Evolutionary conservation across 2,329 filamentous ascomycete species (phyloP), one percentile per base, ranked within the genome.

Genomic region (Penicillium sp.): DNA sequence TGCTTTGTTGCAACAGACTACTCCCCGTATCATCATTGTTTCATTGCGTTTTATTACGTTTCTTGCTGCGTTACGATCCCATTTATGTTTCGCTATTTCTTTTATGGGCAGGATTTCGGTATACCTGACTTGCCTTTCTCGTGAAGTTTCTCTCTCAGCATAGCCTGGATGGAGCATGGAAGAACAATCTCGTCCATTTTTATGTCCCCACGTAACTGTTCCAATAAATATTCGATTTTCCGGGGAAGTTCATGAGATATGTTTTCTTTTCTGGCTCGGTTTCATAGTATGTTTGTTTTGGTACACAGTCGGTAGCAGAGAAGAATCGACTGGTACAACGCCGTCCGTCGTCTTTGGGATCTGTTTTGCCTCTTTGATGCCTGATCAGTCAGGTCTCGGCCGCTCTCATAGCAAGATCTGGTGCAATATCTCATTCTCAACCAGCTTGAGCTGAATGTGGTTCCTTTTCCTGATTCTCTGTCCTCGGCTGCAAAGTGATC

Each of bases 161-260:
- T 66, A 62, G 59, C 60, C 57, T 61, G 63, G 64, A 62, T 61
- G 63, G 64, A 62, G 61, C 60, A 61, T 55, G 57, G 63, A 66
- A 64, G 61, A 65, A 57, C 55, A 54, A 60, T 56, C 46, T 58
- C 52, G 52, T 57, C 52, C 43, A 49, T 54, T 49, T 41, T 43
- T 41, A 40, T 51, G 22, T 30, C 40, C 42, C 39, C 37, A 42
- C 41, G 52, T 50, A 46, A 50, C 36, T 49, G 40, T 53, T 38
- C 53, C 46, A 49, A 42, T 50, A 53, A 49, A 50, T 8, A 25
- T 52, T 52, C 44, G 46, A 54, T 38, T 46, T 48, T 35, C 30
- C 35, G 10, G 34, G 34, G n/a, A 46, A 41, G 34, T 39, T 28
- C 29, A 14, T 30, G 13, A n/a, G 18, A 13, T 13, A 27, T 31